Evolutionary conservation across 768 basidiomycete genomes (phyloP).

Genomic region (Naganishia antarctica): DNA sequence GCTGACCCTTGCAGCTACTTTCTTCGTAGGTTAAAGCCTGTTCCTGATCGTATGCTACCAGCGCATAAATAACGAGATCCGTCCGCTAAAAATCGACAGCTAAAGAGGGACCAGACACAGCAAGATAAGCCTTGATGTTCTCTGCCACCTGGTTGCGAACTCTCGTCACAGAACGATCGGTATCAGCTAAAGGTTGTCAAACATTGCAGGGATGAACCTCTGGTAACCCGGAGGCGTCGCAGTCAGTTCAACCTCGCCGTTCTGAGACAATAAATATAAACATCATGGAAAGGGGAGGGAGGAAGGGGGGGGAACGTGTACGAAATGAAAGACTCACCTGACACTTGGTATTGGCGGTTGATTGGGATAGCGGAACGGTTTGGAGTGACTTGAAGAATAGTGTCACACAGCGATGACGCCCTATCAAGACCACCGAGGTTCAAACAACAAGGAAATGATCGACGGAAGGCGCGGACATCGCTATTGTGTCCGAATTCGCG

Average conservation of each 20-base stretch:
- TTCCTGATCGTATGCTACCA: background rate
- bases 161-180: background rate
- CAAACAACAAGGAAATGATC: background rate
- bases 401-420: too few relatives aligned
- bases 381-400: too few relatives aligned
- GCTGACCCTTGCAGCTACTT: background rate
- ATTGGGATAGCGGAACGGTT: too few relatives aligned
- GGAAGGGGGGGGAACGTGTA: background rate
- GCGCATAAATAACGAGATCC: background rate
- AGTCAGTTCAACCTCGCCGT: conserved; percentile 16
- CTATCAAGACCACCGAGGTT: too few relatives aligned
- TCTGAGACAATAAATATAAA: conserved; percentile 35
- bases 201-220: conserved; percentile 11
- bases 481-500: background rate
- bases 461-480: too few relatives aligned
- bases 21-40: background rate
- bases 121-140: background rate
- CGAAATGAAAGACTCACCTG: background rate
- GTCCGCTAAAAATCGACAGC: background rate
- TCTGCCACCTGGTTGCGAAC: background rate
- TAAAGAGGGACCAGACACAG: background rate
- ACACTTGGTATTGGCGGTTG: background rate
- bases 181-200: conserved; percentile 31
- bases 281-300: conserved; percentile 24
- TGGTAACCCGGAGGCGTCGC: background rate